Conservation (phyloP, 1,139 yeast genomes). For the Arxiozyma bovina region DNA sequence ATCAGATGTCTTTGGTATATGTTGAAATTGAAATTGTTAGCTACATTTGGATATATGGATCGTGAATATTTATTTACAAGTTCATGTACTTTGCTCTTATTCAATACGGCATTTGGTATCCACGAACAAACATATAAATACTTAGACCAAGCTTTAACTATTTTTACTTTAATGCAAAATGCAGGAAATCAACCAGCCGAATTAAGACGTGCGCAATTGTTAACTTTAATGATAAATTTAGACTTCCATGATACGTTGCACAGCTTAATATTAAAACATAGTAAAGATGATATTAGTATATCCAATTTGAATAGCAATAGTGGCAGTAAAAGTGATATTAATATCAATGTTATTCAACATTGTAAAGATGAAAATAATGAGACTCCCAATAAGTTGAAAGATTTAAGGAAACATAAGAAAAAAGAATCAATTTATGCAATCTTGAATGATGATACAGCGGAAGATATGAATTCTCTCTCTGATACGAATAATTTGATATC, state of each 20-base stretch:
- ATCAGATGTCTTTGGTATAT: slow-evolving; percentile 67
- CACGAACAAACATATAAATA: slow-evolving; percentile 68
- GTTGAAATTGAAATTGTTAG: slow-evolving; percentile 68
- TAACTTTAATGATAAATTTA: slow-evolving; percentile 53
- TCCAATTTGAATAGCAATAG: neutral
- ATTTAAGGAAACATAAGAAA: neutral
- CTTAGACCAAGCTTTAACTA: slow-evolving; percentile 60
- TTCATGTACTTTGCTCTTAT: slow-evolving; percentile 65
- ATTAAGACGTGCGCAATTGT: slow-evolving; percentile 58
- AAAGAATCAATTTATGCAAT: neutral
- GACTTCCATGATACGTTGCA: slow-evolving; percentile 63
- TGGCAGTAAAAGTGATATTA: neutral
- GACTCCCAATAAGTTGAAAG: neutral
- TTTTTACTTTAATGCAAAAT: slow-evolving; percentile 66
- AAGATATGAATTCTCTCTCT: neutral
- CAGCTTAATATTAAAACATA: slow-evolving; percentile 48
- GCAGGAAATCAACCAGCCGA: slow-evolving; percentile 76
- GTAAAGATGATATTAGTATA: slow-evolving; percentile 3
- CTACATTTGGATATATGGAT: slow-evolving; percentile 83
- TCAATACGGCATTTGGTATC: slow-evolving; percentile 76
- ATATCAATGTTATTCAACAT: neutral
- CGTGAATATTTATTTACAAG: slow-evolving; percentile 77
- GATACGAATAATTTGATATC: neutral
- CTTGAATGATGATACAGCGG: neutral
- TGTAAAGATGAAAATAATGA: neutral